phyloP scores from a whole-genome alignment of 2,329 filamentous ascomycete genomes.

The Trichophyton benhamiae region DNA sequence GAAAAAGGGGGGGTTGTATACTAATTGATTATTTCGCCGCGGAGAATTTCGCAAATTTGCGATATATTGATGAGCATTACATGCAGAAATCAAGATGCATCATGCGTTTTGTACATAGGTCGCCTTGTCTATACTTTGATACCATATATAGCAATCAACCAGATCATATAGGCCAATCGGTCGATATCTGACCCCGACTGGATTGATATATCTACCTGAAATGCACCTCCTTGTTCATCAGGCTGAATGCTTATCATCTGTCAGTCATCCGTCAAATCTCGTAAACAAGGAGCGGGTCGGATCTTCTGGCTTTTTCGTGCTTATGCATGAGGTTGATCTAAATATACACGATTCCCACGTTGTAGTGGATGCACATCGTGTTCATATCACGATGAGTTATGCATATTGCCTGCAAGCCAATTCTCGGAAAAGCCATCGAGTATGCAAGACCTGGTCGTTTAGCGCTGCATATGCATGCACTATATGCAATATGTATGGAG shows the following conservation, averaged over 20 bases:
- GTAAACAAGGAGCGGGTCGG: neutral
- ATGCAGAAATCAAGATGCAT: neutral
- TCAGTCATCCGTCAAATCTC: neutral
- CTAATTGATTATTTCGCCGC: neutral
- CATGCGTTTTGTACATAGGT: neutral
- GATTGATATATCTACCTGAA: neutral
- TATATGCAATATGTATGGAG: neutral
- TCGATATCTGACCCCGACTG: neutral
- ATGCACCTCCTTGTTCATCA: neutral
- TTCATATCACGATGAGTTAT: neutral
- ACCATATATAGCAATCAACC: neutral
- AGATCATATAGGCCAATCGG: neutral
- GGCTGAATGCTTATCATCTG: neutral
- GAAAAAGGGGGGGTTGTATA: slow-evolving; percentile 1
- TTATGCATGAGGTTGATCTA: neutral
- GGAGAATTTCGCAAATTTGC: neutral
- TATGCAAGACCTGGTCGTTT: neutral
- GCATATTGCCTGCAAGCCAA: neutral
- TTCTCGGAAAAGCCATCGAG: neutral
- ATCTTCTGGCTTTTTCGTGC: neutral
- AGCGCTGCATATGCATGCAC: neutral
- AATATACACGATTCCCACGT: neutral
- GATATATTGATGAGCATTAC: neutral
- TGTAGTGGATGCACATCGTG: neutral
- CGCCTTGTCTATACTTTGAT: neutral